These are phyloP conservation scores for Santalum album DNA, from an alignment of 164 flowering plant species.

Conservation along the genomic window DNA sequence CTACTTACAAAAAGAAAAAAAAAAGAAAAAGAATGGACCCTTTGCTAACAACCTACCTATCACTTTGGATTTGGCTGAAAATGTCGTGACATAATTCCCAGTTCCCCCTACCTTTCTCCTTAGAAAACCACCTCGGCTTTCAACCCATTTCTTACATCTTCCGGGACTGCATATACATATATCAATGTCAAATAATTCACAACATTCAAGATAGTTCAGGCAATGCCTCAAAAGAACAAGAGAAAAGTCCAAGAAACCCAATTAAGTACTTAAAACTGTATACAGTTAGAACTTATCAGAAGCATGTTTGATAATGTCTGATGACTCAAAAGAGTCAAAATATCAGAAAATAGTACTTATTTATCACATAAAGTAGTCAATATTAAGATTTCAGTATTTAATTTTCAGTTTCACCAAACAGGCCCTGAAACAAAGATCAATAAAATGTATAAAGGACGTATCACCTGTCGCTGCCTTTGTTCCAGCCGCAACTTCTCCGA, in stretches of 20 bases:
- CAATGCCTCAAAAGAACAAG: neutral
- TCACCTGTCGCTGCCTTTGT: slow-evolving; percentile 42
- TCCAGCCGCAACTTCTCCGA: slow-evolving; percentile 53
- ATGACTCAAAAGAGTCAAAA: no score
- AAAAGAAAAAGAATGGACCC: neutral
- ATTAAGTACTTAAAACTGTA: no score
- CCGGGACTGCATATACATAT: slow-evolving; percentile 22
- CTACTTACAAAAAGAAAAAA: neutral
- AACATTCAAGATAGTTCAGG: neutral
- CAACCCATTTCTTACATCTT: slow-evolving; percentile 45
- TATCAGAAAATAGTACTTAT: no score
- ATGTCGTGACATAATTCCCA: slow-evolving; percentile 41
- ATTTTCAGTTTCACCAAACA: no score
- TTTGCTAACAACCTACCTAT: slow-evolving; percentile 9
- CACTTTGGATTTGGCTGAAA: slow-evolving; percentile 28
- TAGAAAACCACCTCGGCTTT: slow-evolving; percentile 40
- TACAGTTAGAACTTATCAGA: no score
- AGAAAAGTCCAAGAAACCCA: no score
- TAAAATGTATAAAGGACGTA: no score
- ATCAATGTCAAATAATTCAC: no score
- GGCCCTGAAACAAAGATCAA: no score
- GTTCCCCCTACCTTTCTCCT: slow-evolving; percentile 22
- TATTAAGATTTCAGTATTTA: no score
- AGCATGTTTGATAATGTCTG: no score
- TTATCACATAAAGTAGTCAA: no score